Evolutionary conservation across 495 filamentous ascomycete genomes (phyloP).

Genomic region (Poronia punctata): DNA sequence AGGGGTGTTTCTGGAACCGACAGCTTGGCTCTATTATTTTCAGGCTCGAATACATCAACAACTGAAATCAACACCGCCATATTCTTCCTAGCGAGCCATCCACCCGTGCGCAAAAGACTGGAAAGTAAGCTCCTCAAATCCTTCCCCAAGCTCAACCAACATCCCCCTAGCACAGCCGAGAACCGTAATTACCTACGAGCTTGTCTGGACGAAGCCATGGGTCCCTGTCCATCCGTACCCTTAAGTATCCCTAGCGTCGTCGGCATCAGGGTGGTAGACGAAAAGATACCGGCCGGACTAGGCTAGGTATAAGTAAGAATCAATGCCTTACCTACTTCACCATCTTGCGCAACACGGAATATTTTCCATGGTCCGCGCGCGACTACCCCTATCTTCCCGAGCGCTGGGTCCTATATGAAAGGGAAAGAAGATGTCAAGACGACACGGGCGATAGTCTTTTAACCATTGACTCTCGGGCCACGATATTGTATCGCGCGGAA

Average conservation of each 20-base stretch:
- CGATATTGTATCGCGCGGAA: slow-evolving; percentile 51
- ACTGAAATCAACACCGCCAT: neutral
- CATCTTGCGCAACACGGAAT: slow-evolving; percentile 31
- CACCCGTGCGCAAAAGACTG: neutral
- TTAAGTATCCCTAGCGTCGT: neutral
- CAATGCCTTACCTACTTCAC: slow-evolving; percentile 30
- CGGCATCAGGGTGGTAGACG: slow-evolving; percentile 25
- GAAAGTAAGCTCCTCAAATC: neutral
- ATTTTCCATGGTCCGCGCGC: slow-evolving; percentile 29
- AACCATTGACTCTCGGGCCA: slow-evolving; percentile 51
- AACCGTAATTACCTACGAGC: slow-evolving; percentile 24
- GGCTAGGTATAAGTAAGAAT: no score
- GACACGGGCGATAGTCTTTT: slow-evolving; percentile 38
- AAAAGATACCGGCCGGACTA: slow-evolving; percentile 14
- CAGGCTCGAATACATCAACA: neutral
- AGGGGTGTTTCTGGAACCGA: neutral
- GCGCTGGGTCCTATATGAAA: slow-evolving; percentile 25
- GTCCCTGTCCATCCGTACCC: slow-evolving; percentile 17
- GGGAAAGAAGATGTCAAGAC: neutral
- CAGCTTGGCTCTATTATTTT: neutral
- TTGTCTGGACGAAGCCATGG: slow-evolving; percentile 25
- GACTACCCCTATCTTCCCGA: slow-evolving; percentile 33
- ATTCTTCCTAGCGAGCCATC: neutral
- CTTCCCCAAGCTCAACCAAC: neutral
- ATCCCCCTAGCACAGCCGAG: neutral